Percentiles rank a stretch among this genome's conserved stretches.
These are phyloP conservation scores for Rhodotorula sphaerocarpa DNA, from an alignment of 768 basidiomycete species.

Conservation along the genomic window DNA sequence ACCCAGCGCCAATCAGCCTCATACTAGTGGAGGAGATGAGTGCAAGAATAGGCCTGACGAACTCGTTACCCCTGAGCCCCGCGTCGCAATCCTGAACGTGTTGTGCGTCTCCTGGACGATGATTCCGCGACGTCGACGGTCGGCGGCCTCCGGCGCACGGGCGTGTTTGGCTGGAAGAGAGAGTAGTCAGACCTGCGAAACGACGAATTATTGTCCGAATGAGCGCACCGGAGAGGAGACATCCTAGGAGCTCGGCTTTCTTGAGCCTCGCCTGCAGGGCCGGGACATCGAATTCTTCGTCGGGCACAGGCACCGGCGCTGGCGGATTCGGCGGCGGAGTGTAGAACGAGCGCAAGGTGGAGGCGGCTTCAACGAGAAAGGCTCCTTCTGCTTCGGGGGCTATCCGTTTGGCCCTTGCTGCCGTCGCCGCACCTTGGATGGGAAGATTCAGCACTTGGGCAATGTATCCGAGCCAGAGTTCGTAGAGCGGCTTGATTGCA, in stretches of 20 bases:
- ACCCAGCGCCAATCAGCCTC: too few species aligned
- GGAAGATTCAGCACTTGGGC: slow-evolving; percentile 64
- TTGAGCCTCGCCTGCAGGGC: slow-evolving; percentile 72
- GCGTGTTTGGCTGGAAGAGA: slow-evolving; percentile 53
- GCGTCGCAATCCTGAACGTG: slow-evolving; percentile 72
- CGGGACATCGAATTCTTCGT: slow-evolving; percentile 19
- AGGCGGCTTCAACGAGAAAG: slow-evolving; percentile 40
- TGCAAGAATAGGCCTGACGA: too few species aligned
- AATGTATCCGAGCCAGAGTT: slow-evolving; percentile 82
- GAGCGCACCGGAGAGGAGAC: slow-evolving; percentile 65
- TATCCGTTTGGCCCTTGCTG: not conserved
- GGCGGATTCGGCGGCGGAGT: not conserved
- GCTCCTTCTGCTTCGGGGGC: too few species aligned
- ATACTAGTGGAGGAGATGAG: too few species aligned
- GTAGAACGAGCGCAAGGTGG: slow-evolving; percentile 17
- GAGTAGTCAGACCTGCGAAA: too few species aligned
- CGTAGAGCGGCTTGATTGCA: slow-evolving; percentile 65
- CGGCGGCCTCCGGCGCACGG: slow-evolving; percentile 67
- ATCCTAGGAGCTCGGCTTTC: slow-evolving; percentile 83
- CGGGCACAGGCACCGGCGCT: not conserved
- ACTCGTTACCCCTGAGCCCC: slow-evolving; percentile 63
- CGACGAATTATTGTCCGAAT: too few species aligned
- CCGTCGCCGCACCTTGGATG: not conserved
- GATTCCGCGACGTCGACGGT: slow-evolving; percentile 70
- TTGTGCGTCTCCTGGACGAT: slow-evolving; percentile 84